phyloP scores from a whole-genome alignment of 257 asterid species.

The Solanum microdontum region DNA sequence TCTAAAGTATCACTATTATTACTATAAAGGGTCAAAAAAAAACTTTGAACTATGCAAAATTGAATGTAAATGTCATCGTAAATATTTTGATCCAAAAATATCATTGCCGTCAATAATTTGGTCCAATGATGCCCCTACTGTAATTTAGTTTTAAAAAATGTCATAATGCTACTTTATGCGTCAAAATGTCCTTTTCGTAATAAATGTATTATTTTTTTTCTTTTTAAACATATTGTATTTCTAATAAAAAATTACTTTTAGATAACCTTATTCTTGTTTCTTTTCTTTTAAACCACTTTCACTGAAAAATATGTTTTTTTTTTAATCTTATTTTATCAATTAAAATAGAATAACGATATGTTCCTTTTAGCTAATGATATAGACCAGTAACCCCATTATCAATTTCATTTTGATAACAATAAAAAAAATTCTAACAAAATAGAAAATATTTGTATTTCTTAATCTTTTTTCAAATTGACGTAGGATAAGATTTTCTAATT shows the following conservation, averaged over 20 bases:
- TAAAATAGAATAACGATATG: no score
- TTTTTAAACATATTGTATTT: background rate
- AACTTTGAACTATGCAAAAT: no score
- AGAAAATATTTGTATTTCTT: background rate
- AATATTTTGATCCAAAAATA: background rate
- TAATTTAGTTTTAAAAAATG: no score
- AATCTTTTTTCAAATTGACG: background rate
- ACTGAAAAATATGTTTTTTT: no score
- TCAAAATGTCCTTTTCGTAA: background rate
- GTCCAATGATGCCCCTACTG: background rate
- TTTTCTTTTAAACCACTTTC: background rate
- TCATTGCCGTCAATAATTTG: background rate
- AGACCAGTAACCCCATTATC: background rate
- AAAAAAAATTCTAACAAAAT: background rate
- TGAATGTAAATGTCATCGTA: background rate
- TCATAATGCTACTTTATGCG: background rate
- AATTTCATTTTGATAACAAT: background rate
- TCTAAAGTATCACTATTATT: no score
- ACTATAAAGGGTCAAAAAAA: no score
- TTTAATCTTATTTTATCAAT: no score
- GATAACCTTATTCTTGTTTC: no score
- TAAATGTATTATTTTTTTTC: no score
- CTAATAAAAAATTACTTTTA: no score
- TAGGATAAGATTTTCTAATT: background rate
- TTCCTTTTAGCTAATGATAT: no score